Evolutionary conservation across 2,329 filamentous ascomycete genomes (phyloP).

Genomic region (Aspergillus fijiensis): DNA sequence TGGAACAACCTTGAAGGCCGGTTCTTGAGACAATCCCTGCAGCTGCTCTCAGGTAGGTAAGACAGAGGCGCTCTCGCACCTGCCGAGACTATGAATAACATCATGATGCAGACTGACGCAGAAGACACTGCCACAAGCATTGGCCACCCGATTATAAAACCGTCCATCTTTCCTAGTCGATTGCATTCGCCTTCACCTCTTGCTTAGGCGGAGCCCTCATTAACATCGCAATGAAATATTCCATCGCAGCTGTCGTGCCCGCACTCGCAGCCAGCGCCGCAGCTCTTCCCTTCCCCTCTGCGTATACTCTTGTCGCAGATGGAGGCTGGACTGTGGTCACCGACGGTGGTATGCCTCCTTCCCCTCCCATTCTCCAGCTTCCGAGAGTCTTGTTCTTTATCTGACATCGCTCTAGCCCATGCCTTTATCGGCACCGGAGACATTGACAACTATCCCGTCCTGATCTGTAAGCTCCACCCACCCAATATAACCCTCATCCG

Average conservation of each 20-base stretch:
- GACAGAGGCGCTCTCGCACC: not conserved
- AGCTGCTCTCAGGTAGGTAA: not conserved
- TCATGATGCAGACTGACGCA: not conserved
- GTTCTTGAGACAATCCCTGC: not conserved
- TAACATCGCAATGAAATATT: not conserved
- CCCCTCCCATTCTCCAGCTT: not conserved
- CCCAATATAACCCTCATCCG: not conserved
- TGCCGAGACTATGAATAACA: not conserved
- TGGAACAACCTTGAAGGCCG: not conserved
- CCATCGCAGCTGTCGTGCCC: not conserved
- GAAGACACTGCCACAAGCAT: not conserved
- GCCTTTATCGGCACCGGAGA: conserved; percentile 4
- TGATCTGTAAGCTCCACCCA: not conserved
- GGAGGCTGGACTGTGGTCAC: conserved; percentile 3
- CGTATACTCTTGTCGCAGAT: conserved; percentile 4
- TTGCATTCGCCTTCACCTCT: not conserved
- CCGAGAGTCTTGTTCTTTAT: not conserved
- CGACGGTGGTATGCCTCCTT: not conserved
- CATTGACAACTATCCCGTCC: not conserved
- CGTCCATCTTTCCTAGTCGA: not conserved
- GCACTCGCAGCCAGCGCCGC: not conserved
- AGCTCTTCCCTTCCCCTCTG: not conserved
- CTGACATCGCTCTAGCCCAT: not conserved
- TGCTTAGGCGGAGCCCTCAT: not conserved
- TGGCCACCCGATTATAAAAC: not conserved